Percentiles rank a stretch among this genome's conserved stretches.
These are phyloP conservation scores for Wickerhamomyces chaumierensis DNA, from an alignment of 805 yeast genomes.

Conservation along the genomic window DNA sequence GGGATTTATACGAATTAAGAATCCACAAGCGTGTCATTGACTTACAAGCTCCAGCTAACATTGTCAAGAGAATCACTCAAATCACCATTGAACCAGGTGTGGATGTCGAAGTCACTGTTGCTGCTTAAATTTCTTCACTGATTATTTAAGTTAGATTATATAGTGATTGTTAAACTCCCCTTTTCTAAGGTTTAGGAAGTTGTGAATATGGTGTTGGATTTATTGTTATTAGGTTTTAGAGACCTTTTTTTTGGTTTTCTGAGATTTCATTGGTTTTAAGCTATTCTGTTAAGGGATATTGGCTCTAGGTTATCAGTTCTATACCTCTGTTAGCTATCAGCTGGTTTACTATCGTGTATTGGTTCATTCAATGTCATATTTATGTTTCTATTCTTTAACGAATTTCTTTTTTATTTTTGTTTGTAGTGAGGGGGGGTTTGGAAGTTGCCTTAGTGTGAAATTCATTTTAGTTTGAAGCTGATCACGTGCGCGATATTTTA, in stretches of 20 bases:
- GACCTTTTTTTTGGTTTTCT: too few relatives aligned
- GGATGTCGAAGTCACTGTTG: slow-evolving; percentile 89
- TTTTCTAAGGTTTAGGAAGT: not conserved
- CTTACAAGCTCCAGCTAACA: slow-evolving; percentile 90
- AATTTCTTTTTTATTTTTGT: too few relatives aligned
- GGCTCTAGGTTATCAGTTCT: slow-evolving; percentile 22
- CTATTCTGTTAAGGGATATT: not conserved
- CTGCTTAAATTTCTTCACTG: slow-evolving; percentile 42
- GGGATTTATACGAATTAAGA: slow-evolving; percentile 99
- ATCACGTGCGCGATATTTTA: too few relatives aligned
- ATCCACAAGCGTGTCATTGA: slow-evolving; percentile 99
- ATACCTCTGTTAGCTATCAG: slow-evolving; percentile 24
- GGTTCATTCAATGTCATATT: slow-evolving; percentile 11
- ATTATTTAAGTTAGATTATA: not conserved
- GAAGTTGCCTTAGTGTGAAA: too few relatives aligned
- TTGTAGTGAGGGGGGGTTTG: too few relatives aligned
- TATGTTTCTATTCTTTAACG: not conserved
- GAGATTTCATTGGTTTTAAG: not conserved
- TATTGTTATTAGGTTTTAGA: not conserved
- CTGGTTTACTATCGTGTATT: slow-evolving; percentile 12
- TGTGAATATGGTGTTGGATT: not conserved
- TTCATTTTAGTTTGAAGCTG: too few relatives aligned
- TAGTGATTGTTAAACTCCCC: not conserved
- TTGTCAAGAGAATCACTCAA: slow-evolving; percentile 93
- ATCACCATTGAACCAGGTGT: slow-evolving; percentile 99